Evolutionary conservation across 805 yeast genomes (phyloP).

Genomic region (Lachancea quebecensis): DNA sequence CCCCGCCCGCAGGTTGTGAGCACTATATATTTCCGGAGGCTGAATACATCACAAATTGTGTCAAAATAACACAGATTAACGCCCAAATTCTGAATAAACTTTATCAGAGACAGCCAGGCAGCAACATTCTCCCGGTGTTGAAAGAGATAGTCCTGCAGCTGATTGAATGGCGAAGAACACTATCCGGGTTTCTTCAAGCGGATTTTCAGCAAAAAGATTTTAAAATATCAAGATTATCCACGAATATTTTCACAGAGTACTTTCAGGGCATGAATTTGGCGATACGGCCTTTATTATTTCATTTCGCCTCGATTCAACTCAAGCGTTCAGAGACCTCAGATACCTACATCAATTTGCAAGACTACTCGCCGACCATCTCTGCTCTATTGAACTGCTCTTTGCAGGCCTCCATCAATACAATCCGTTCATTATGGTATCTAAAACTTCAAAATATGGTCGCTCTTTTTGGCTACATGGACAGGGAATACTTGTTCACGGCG

Average conservation of each 20-base stretch:
- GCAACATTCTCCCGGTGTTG: constrained; percentile 68
- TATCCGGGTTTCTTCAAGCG: constrained; percentile 59
- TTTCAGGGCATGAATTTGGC: constrained; percentile 78
- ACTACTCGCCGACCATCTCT: constrained; percentile 61
- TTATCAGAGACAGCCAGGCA: constrained; percentile 68
- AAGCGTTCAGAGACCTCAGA: constrained; percentile 38
- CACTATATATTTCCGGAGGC: constrained; percentile 73
- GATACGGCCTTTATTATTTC: constrained; percentile 68
- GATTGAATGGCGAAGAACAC: constrained; percentile 57
- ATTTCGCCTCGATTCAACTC: constrained; percentile 63
- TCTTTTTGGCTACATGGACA: constrained; percentile 78
- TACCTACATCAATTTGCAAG: constrained; percentile 55
- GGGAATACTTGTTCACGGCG: constrained; percentile 73
- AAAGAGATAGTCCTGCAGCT: constrained; percentile 62
- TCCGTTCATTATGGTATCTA: constrained; percentile 66
- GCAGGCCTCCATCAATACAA: constrained; percentile 73
- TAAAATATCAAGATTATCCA: constrained; percentile 56
- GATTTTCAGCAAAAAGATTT: constrained; percentile 50
- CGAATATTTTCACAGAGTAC: constrained; percentile 74
- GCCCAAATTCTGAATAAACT: constrained; percentile 63
- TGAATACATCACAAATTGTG: constrained; percentile 69
- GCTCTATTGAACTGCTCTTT: constrained; percentile 67
- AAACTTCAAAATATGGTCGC: constrained; percentile 79
- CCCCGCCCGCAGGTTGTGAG: constrained; percentile 53
- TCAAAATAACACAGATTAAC: constrained; percentile 70